Conservation (phyloP, 1,284 basidiomycete genomes). For the Pseudozyma tsukubaensis region DNA sequence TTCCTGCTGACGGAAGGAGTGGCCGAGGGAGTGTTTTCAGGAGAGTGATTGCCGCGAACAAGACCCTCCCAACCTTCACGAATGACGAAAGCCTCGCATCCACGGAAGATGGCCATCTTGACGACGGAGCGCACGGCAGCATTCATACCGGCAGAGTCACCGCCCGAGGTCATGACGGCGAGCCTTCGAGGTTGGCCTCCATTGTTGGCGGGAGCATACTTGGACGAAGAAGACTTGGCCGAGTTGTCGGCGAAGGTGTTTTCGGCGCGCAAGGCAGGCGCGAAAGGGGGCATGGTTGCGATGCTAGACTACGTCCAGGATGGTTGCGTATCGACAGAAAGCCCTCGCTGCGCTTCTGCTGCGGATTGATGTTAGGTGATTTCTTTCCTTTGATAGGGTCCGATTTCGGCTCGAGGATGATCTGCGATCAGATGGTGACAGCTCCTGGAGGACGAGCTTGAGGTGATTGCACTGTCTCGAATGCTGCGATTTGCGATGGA, state of each 20-base stretch:
- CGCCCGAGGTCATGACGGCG: slow-evolving; percentile 93
- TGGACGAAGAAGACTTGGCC: slow-evolving; percentile 22
- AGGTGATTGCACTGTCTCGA: background rate
- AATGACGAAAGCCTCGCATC: slow-evolving; percentile 69
- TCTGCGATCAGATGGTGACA: background rate
- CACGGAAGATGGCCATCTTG: slow-evolving; percentile 73
- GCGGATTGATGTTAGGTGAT: background rate
- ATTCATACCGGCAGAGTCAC: slow-evolving; percentile 84
- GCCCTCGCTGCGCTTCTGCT: background rate
- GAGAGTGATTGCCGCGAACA: slow-evolving; percentile 72
- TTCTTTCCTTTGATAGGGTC: background rate
- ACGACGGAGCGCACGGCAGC: slow-evolving; percentile 65
- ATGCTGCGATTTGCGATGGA: background rate
- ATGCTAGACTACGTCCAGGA: background rate
- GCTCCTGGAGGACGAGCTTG: background rate
- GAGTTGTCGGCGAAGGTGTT: slow-evolving; percentile 26
- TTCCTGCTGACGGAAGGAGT: slow-evolving; percentile 47
- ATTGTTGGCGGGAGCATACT: slow-evolving; percentile 27
- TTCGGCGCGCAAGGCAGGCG: slow-evolving; percentile 38
- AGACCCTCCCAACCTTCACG: slow-evolving; percentile 98
- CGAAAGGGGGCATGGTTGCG: slow-evolving; percentile 37
- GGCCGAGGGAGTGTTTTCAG: slow-evolving; percentile 39
- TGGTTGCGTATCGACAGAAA: background rate
- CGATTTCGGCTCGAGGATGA: background rate
- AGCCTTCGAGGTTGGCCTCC: slow-evolving; percentile 68